Base-by-base conservation (phyloP, 208 protist species). In the Acanthamoeba sp. region DNA sequence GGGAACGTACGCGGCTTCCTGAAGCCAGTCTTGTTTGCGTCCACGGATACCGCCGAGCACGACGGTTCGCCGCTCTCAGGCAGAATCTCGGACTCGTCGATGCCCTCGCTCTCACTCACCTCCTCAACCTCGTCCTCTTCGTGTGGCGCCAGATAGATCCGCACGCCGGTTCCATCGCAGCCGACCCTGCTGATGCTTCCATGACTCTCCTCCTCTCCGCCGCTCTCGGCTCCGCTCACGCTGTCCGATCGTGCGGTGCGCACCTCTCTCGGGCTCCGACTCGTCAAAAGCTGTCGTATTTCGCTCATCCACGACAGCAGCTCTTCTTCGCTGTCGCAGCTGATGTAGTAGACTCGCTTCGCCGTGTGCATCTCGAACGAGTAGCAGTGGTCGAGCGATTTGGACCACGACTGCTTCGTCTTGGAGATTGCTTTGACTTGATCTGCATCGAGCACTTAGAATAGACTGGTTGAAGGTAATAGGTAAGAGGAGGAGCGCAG, bases 251-350 rank as follows among this genome's bases (percentile, higher is more conserved):
- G 76, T 32, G 34, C 66, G 14, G 69, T 45, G 27, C 24, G 78
- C 34, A 52, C 40, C 22, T 84, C 73, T 3, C 9, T 18, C 27
- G 69, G 18, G 29, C 0, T 34, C 10, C n/a, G 38, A 36, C 16
- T 85, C 14, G 27, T 57, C 32, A 87, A 45, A 5, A 62, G 45
- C 34, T 52, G 38, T 40, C 78, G 78, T 16, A 87, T 87, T 29
- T 87, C 78, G 10, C 29, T 38, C 78, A 87, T 87, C 78, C 78
- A 87, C 20, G 78, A 87, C n/a, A 87, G 78, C 42, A 87, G 20
- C 38, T 87, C 78, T n/a, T 87, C 78, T 29, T 87, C 78, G 48
- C 78, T 87, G 45, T 87, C 78, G 78, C 78, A 87, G 48, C 78
- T 87, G 48, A 87, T 87, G 48, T 87, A 87, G 48, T 87, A 87